Evolutionary conservation across 495 filamentous ascomycete species (phyloP).

Genomic region (Aspergillus coremiiformis): DNA sequence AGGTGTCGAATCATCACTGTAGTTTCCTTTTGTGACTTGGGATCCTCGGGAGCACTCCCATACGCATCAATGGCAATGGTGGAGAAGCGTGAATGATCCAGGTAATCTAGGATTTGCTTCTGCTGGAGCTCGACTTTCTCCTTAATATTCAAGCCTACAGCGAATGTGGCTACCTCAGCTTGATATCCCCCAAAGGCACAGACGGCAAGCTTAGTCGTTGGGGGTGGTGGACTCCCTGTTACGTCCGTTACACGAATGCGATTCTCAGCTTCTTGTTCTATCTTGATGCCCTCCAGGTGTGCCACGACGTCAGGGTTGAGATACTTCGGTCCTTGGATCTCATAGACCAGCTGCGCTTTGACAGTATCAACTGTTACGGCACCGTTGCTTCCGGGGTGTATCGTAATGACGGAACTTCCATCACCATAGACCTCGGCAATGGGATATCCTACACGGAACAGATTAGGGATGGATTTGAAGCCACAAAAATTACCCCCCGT

Average conservation of each 20-base stretch:
- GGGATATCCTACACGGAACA: constrained; percentile 33
- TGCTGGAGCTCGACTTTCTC: background rate
- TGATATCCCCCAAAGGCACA: background rate
- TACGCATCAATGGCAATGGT: too few relatives aligned
- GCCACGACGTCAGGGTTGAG: constrained; percentile 41
- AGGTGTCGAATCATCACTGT: too few relatives aligned
- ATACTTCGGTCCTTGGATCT: constrained; percentile 41
- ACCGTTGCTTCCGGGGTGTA: constrained; percentile 3
- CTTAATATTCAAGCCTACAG: background rate
- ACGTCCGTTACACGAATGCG: background rate
- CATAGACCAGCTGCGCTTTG: constrained; percentile 40
- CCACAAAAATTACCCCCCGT: constrained; percentile 41
- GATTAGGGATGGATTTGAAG: constrained; percentile 29
- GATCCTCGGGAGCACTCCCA: too few relatives aligned
- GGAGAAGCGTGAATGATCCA: too few relatives aligned
- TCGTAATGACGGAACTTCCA: constrained; percentile 24
- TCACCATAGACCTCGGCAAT: constrained; percentile 34
- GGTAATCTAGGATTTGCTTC: too few relatives aligned
- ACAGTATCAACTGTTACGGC: constrained; percentile 27
- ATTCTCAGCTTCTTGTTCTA: background rate
- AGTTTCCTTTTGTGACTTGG: too few relatives aligned
- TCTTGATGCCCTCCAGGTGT: constrained; percentile 23
- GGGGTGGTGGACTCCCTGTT: background rate
- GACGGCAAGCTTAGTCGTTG: background rate
- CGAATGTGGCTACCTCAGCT: background rate